These are phyloP conservation scores for Dispira simplex DNA, from an alignment of 192 early-diverging fungal genomes.

Conservation along the genomic window DNA sequence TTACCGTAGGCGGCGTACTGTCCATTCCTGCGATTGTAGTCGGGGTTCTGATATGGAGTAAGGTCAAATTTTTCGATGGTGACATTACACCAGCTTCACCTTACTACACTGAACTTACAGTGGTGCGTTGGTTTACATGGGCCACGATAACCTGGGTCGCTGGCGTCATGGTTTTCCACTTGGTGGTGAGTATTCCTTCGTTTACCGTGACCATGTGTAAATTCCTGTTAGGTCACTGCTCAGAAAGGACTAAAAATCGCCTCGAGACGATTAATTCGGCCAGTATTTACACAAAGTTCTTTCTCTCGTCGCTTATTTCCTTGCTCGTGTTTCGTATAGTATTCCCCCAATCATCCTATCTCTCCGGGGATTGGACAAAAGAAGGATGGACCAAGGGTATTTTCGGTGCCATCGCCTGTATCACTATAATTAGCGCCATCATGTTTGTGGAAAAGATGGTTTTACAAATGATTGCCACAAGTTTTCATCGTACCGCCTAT, in stretches of 20 bases:
- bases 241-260: slow-evolving; percentile 33
- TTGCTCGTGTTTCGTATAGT: slow-evolving; percentile 34
- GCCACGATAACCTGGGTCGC: slow-evolving; percentile 30
- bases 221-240: slow-evolving; percentile 19
- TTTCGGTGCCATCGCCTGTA: slow-evolving; percentile 32
- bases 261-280: slow-evolving; percentile 36
- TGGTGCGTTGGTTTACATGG: slow-evolving; percentile 26
- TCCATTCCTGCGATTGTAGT: slow-evolving; percentile 33
- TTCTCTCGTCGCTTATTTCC: slow-evolving; percentile 30
- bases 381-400: slow-evolving; percentile 31
- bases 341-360: slow-evolving; percentile 29
- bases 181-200: slow-evolving; percentile 37
- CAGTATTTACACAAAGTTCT: slow-evolving; percentile 38
- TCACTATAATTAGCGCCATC: slow-evolving; percentile 31
- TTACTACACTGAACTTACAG: slow-evolving; percentile 19
- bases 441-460: slow-evolving; percentile 41
- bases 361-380: slow-evolving; percentile 14
- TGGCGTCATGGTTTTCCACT: slow-evolving; percentile 31
- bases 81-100: not conserved
- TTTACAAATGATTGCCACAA: slow-evolving; percentile 40
- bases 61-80: slow-evolving; percentile 16
- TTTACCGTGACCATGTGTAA: slow-evolving; percentile 30
- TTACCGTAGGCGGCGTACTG: slow-evolving; percentile 31
- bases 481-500: slow-evolving; percentile 46
- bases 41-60: slow-evolving; percentile 21